Evolutionary conservation across 1,284 basidiomycete species (phyloP), one percentile per base, ranked within the genome.

Genomic region (Vanrija sp.): DNA sequence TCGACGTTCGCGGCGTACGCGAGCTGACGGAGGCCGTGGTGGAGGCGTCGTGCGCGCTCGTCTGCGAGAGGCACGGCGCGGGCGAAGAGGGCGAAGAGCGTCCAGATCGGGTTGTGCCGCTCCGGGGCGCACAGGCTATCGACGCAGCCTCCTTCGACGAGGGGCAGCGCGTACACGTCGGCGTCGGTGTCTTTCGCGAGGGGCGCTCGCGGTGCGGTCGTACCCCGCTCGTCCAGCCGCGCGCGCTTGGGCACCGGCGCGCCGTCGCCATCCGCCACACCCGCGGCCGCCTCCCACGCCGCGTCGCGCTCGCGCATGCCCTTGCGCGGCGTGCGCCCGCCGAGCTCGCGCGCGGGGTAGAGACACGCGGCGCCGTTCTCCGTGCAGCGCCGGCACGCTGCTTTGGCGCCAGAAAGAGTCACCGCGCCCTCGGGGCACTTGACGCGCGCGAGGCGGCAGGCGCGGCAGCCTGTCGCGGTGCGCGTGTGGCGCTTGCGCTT

Each of bases 21-120:
- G 3, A 62, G 42, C 25, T 56, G 58, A 23, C 60, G 43, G n/a
- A 62, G 53, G 9, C 50, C 55, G 6, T 50, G 31, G 23, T 55
- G 51, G 18, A 62, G 45, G 38, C 49, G 59, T 4, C 31, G n/a
- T 12, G 10, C 31, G 31, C 39, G 9, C n/a, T 49, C 8, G 20
- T 16, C 20, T 18, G 39, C 10, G 8, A 6, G 38, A 15, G 47
- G 6, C 19, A 6, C 1, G 16, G 57, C 48, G 35, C 55, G 49
- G 4, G 53, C 41, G 44, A 55, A 47, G 0, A 62, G 51, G 2
- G 61, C 58, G 44, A 62, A 60, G 8, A 62, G 46, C 37, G 41
- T 51, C 47, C 53, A 60, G 31, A 62, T 60, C 61, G 58, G 60
- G 49, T 62, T 62, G 46, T 55, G 56, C n/a, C 49, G 37, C 20